These are phyloP conservation scores for Cladochytrium tenue DNA, from an alignment of 371 early-diverging fungal genomes.

Conservation along the genomic window DNA sequence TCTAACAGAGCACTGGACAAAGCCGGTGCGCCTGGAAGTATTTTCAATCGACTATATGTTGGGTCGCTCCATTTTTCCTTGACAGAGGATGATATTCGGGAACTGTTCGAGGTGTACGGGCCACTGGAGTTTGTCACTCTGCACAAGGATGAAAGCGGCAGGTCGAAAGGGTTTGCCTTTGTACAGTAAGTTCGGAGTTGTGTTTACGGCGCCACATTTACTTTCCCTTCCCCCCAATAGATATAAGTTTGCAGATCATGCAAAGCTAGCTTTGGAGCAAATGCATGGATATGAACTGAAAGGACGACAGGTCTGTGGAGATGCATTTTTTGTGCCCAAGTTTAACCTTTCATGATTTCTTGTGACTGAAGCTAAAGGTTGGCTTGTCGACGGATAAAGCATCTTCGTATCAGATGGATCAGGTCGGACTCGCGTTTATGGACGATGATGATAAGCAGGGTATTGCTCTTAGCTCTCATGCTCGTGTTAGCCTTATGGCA, in stretches of 20 bases:
- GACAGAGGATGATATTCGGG: conserved; percentile 80
- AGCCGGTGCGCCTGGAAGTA: background rate
- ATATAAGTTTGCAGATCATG: conserved; percentile 72
- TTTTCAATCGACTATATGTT: conserved; percentile 75
- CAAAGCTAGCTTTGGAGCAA: conserved; percentile 77
- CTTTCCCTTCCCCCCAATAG: conserved; percentile 39
- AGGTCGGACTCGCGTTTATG: background rate
- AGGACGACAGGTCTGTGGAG: conserved; percentile 48
- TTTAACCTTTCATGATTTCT: background rate
- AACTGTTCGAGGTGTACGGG: conserved; percentile 87
- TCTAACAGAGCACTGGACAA: conserved; percentile 2
- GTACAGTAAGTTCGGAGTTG: conserved; percentile 59
- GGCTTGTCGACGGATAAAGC: conserved; percentile 76
- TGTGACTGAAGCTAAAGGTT: conserved; percentile 67
- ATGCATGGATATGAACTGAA: conserved; percentile 86
- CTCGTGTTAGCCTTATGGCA: conserved; percentile 83
- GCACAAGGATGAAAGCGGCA: conserved; percentile 81
- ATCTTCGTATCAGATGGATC: conserved; percentile 3
- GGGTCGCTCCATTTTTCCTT: conserved; percentile 79
- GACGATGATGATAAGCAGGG: conserved; percentile 72
- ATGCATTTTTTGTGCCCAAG: no score
- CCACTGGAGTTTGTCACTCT: conserved; percentile 80
- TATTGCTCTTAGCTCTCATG: conserved; percentile 69
- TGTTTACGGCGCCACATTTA: conserved; percentile 27
- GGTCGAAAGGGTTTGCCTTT: conserved; percentile 85